Conservation (phyloP, 2,329 filamentous ascomycete genomes). For the Neoarthrinium moseri region DNA sequence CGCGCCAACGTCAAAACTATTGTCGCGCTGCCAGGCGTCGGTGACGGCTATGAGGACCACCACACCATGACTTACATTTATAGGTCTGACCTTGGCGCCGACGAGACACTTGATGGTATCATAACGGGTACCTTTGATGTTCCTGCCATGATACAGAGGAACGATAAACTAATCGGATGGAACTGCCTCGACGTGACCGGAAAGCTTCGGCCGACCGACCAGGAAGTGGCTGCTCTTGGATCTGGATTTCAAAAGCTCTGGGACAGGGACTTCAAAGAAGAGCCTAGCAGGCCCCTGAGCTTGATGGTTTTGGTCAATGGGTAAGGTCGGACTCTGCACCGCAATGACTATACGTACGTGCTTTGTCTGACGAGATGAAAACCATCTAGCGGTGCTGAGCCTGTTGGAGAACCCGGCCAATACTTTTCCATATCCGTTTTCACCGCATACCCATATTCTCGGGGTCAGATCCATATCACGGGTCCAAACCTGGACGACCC, state of each 20-base stretch:
- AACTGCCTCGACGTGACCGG: conserved; percentile 17
- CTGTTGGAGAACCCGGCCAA: conserved; percentile 24
- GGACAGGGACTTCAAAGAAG: conserved; percentile 18
- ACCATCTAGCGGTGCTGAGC: not conserved
- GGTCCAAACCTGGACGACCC: conserved; percentile 32
- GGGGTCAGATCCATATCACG: conserved; percentile 58
- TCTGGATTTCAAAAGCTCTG: conserved; percentile 20
- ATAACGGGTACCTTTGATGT: conserved; percentile 5
- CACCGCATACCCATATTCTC: conserved; percentile 56
- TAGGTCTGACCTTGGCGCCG: conserved; percentile 17
- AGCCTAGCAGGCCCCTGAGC: conserved; percentile 17
- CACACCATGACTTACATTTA: conserved; percentile 49
- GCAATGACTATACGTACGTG: not conserved
- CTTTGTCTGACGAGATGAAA: not conserved
- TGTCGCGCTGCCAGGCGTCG: conserved; percentile 44
- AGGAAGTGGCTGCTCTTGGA: conserved; percentile 19
- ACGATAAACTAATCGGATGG: conserved; percentile 19
- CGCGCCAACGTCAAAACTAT: conserved; percentile 29
- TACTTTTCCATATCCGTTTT: conserved; percentile 52
- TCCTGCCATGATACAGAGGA: conserved; percentile 14
- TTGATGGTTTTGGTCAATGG: conserved; percentile 8
- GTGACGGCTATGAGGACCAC: conserved; percentile 47
- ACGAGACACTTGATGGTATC: conserved; percentile 17
- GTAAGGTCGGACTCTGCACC: not conserved
- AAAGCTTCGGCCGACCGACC: conserved; percentile 21